phyloP scores from a whole-genome alignment of 352 stramenopile species.

The Phytophthora vignae region DNA sequence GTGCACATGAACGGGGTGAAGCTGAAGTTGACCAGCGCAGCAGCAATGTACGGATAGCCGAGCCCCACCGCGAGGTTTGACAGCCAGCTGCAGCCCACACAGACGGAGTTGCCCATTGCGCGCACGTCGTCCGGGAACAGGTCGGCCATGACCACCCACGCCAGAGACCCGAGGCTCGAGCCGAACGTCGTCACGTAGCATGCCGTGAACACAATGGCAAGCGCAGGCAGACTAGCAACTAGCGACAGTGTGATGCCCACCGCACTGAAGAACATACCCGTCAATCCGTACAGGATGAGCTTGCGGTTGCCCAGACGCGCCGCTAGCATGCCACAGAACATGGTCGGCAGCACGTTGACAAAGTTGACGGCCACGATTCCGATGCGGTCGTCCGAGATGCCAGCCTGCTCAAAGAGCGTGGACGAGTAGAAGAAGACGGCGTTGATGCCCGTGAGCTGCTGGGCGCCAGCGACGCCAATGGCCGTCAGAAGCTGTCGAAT shows the following conservation, averaged over 20 bases:
- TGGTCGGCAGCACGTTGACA: slow-evolving; percentile 47
- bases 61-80: slow-evolving; percentile 34
- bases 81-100: slow-evolving; percentile 48
- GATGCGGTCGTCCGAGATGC: slow-evolving; percentile 51
- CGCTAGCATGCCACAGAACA: slow-evolving; percentile 34
- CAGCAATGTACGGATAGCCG: background rate
- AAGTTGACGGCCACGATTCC: slow-evolving; percentile 52
- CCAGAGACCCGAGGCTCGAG: slow-evolving; percentile 48
- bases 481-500: slow-evolving; percentile 19
- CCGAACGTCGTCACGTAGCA: slow-evolving; percentile 29
- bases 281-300: slow-evolving; percentile 33
- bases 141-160: slow-evolving; percentile 48
- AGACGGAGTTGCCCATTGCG: slow-evolving; percentile 43
- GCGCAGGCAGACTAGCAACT: slow-evolving; percentile 19
- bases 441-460: slow-evolving; percentile 36
- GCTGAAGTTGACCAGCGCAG: background rate
- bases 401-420: slow-evolving; percentile 49
- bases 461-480: slow-evolving; percentile 33
- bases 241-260: slow-evolving; percentile 34
- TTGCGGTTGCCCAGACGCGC: slow-evolving; percentile 46
- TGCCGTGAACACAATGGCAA: slow-evolving; percentile 53
- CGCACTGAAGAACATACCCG: slow-evolving; percentile 40
- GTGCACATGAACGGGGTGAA: background rate
- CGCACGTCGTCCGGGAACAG: slow-evolving; percentile 49
- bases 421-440: slow-evolving; percentile 67